Evolutionary conservation across 495 filamentous ascomycete genomes (phyloP).

Genomic region (Staphylotrichum tortipilum): DNA sequence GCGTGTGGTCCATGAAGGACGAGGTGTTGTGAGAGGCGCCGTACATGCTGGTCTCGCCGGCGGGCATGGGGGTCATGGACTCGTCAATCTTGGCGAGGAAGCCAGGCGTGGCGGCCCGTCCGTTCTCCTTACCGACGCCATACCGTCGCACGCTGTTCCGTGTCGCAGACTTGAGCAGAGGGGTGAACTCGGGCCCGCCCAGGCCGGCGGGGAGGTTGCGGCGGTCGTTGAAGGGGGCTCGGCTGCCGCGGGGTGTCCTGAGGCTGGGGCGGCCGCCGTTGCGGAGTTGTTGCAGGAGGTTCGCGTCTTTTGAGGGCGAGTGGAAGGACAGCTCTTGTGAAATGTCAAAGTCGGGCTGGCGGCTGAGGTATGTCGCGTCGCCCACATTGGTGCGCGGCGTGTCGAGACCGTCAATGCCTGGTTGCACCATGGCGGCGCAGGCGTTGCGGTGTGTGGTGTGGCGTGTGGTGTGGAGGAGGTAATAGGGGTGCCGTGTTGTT

Average conservation of each 20-base stretch:
- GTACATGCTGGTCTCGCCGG: constrained; percentile 59
- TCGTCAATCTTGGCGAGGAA: constrained; percentile 54
- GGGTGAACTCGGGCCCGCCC: constrained; percentile 78
- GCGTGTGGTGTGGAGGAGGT: not conserved
- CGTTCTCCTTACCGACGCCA: constrained; percentile 43
- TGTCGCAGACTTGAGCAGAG: constrained; percentile 81
- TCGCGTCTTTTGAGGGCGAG: constrained; percentile 71
- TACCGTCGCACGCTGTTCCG: constrained; percentile 63
- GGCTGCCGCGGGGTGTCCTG: constrained; percentile 57
- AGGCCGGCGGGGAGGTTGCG: constrained; percentile 55
- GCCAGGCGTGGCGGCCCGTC: constrained; percentile 59
- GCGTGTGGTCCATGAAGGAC: constrained; percentile 43
- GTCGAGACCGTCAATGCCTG: constrained; percentile 53
- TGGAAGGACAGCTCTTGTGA: constrained; percentile 78
- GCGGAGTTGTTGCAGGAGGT: constrained; percentile 59
- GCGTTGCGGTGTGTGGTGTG: not conserved
- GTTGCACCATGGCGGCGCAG: constrained; percentile 33
- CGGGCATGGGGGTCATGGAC: constrained; percentile 53
- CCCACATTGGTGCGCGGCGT: constrained; percentile 71
- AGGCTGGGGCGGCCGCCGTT: constrained; percentile 53
- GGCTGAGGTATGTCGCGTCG: constrained; percentile 69
- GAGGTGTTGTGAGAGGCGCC: constrained; percentile 49
- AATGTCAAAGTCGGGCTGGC: constrained; percentile 62
- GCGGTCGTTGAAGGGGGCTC: constrained; percentile 57
- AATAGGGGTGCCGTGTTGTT: no score